A percentile compares a stretch with the other conserved stretches of the same genome.
These are phyloP conservation scores for Alternaria brassicae DNA, from an alignment of 2,329 filamentous ascomycete genomes.

Conservation along the genomic window DNA sequence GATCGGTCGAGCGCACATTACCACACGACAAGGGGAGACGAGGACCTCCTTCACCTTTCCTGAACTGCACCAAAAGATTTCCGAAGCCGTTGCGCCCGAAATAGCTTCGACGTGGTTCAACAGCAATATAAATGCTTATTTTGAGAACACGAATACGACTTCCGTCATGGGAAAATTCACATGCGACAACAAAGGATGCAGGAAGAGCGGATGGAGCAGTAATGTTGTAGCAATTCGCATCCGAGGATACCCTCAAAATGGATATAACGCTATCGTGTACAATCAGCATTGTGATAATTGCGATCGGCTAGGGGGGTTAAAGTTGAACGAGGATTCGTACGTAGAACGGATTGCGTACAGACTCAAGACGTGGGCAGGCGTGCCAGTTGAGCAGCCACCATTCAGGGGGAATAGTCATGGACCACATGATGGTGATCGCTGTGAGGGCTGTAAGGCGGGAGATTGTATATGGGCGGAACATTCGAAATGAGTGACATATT, in stretches of 20 bases:
- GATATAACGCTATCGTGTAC: conserved; percentile 30
- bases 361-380: conserved; percentile 33
- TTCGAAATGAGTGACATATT: not conserved
- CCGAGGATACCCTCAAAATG: conserved; percentile 19
- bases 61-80: conserved; percentile 4
- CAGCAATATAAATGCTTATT: not conserved
- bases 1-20: not conserved
- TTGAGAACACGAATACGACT: conserved; percentile 2
- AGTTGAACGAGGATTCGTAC: conserved; percentile 26
- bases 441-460: conserved; percentile 8
- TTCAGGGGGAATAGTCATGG: not conserved
- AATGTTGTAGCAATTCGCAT: conserved; percentile 22
- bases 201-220: conserved; percentile 18
- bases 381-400: conserved; percentile 5
- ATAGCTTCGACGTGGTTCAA: conserved; percentile 13
- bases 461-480: not conserved
- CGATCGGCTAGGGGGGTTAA: conserved; percentile 21
- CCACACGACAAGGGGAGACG: not conserved
- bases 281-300: conserved; percentile 30
- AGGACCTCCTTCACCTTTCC: conserved; percentile 12
- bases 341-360: conserved; percentile 31
- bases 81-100: not conserved
- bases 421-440: not conserved
- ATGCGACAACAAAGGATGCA: conserved; percentile 23
- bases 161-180: conserved; percentile 25